Evolutionary conservation across 2,329 filamentous ascomycete species (phyloP).

Genomic region (Hymenoscyphus occultus): DNA sequence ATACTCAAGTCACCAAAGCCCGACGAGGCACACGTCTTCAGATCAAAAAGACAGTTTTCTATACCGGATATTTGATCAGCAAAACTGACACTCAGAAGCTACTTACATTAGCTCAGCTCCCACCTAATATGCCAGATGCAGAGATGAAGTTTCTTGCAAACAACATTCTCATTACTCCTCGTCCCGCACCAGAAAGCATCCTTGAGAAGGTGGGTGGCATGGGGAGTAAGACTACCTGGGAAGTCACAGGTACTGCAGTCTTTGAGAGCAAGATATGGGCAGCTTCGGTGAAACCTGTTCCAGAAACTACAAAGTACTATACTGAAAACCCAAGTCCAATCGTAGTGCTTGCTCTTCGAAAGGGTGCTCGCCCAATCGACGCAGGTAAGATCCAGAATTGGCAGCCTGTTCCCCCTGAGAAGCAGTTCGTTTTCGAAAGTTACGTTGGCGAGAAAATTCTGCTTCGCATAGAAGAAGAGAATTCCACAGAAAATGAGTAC

Average conservation of each 20-base stretch:
- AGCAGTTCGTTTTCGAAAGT: slow-evolving; percentile 75
- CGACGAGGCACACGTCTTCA: slow-evolving; percentile 49
- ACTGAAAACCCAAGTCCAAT: slow-evolving; percentile 76
- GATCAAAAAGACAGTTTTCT: slow-evolving; percentile 86
- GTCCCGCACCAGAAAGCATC: slow-evolving; percentile 67
- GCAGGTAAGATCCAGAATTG: slow-evolving; percentile 80
- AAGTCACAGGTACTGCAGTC: slow-evolving; percentile 71
- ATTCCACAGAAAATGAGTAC: slow-evolving; percentile 58
- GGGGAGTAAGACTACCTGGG: slow-evolving; percentile 79
- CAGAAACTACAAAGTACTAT: slow-evolving; percentile 64
- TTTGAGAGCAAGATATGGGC: slow-evolving; percentile 87
- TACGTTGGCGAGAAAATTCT: slow-evolving; percentile 84
- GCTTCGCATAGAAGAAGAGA: slow-evolving; percentile 74
- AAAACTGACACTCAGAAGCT: slow-evolving; percentile 69
- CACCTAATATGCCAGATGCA: slow-evolving; percentile 57
- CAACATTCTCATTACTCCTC: slow-evolving; percentile 84
- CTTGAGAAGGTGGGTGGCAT: slow-evolving; percentile 84
- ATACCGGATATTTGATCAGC: slow-evolving; percentile 85
- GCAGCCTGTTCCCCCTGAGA: slow-evolving; percentile 70
- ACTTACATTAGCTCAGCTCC: slow-evolving; percentile 65
- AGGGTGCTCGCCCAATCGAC: slow-evolving; percentile 73
- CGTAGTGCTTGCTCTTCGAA: slow-evolving; percentile 78
- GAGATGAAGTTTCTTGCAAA: slow-evolving; percentile 83
- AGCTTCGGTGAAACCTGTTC: slow-evolving; percentile 71
- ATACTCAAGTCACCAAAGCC: slow-evolving; percentile 52